Percentiles rank a stretch among this genome's conserved stretches.
Conservation (phyloP, 148 eudicot species). For the Chenopodium suecicum region DNA sequence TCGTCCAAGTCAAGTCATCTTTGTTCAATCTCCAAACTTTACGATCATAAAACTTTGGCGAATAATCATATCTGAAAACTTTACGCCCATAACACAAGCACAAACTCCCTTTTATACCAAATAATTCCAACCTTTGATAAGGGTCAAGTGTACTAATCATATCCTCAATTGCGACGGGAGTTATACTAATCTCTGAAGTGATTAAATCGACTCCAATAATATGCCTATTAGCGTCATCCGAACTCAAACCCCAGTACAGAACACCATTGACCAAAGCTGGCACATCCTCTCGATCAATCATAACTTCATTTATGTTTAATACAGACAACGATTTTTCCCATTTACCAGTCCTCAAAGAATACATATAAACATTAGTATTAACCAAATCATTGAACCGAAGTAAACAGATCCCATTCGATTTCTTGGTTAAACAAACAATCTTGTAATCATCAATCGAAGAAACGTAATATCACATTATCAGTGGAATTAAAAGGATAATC, state of each 20-base stretch:
- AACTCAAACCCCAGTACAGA: constrained; percentile 18
- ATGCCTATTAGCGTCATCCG: neutral
- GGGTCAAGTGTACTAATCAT: neutral
- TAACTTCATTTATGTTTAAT: neutral
- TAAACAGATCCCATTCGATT: neutral
- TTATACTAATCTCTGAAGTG: constrained; percentile 5
- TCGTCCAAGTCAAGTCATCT: neutral
- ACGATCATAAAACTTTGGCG: too few species aligned
- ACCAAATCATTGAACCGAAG: neutral
- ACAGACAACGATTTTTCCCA: constrained; percentile 20
- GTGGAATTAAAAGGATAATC: too few species aligned
- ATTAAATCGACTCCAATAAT: constrained; percentile 28
- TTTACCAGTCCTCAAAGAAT: constrained; percentile 4
- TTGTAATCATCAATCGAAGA: constrained; percentile 21
- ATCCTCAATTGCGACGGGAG: constrained; percentile 11
- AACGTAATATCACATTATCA: neutral
- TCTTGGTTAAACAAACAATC: neutral
- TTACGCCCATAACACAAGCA: constrained; percentile 14
- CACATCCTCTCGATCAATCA: neutral
- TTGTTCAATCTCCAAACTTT: constrained; percentile 19
- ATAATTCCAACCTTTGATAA: constrained; percentile 2
- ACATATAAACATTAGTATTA: constrained; percentile 3
- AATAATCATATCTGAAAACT: neutral
- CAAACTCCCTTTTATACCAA: constrained; percentile 24
- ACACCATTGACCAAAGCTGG: constrained; percentile 21